phyloP scores from a whole-genome alignment of 805 yeast genomes.

The Kodamaea laetipori region DNA sequence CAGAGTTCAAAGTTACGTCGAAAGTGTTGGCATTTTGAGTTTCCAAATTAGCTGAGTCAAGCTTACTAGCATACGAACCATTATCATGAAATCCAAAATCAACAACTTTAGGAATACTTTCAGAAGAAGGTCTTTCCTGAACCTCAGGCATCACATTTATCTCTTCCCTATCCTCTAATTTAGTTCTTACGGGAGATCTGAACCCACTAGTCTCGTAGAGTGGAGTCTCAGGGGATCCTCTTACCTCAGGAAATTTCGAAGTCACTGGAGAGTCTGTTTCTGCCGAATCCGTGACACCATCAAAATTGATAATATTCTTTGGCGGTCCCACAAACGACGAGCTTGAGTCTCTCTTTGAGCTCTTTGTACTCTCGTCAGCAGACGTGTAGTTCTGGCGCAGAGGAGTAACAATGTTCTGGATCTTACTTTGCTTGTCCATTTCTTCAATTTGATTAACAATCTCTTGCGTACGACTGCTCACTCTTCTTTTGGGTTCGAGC shows the following conservation, averaged over 20 bases:
- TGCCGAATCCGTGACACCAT: constrained; percentile 3
- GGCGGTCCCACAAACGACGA: constrained; percentile 5
- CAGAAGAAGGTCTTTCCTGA: no score
- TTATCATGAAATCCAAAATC: no score
- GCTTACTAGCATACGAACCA: no score
- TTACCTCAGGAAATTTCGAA: neutral
- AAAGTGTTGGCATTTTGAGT: no score
- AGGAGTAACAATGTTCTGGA: neutral
- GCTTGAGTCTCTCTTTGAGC: neutral
- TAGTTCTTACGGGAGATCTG: no score
- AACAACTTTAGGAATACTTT: no score
- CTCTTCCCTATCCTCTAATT: no score
- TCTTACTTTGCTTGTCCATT: constrained; percentile 5
- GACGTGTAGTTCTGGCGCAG: neutral
- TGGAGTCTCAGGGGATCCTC: neutral
- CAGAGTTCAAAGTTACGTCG: no score
- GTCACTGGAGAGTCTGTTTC: constrained; percentile 1
- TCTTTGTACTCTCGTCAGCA: neutral
- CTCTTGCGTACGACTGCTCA: constrained; percentile 4
- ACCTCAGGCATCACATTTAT: no score
- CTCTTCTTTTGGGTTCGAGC: neutral
- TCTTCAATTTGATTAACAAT: constrained; percentile 10
- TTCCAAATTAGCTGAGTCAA: no score
- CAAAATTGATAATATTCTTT: constrained; percentile 5
- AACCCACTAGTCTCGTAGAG: neutral